phyloP scores from a whole-genome alignment of 306 rosid species.

The Pterocarpus santalinus region DNA sequence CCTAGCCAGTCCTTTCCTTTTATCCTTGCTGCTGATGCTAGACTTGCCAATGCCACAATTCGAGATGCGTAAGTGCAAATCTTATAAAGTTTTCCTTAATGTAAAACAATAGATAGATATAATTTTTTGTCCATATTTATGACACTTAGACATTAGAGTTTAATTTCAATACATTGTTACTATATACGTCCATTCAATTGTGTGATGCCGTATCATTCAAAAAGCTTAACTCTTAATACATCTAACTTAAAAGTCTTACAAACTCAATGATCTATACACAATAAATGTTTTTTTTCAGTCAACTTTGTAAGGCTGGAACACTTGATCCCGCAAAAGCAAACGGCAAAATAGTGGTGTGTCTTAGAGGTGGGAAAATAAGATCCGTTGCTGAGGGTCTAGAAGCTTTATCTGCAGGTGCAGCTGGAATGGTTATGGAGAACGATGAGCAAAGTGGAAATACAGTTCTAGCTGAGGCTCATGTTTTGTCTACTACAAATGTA shows the following conservation, averaged over 20 bases:
- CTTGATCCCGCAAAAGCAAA: constrained; percentile 37
- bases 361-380: constrained; percentile 56
- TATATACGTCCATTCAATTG: too few species aligned
- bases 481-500: constrained; percentile 45
- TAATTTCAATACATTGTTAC: too few species aligned
- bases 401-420: constrained; percentile 57
- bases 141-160: too few species aligned
- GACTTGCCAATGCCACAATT: constrained; percentile 32
- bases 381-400: constrained; percentile 43
- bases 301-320: constrained; percentile 34
- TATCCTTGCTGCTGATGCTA: constrained; percentile 55
- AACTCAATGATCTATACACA: neutral
- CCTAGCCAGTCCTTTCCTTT: constrained; percentile 52
- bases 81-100: neutral
- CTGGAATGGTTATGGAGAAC: constrained; percentile 60
- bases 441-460: constrained; percentile 37
- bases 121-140: too few species aligned
- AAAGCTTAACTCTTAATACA: too few species aligned
- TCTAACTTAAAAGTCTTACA: neutral
- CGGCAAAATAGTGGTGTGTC: constrained; percentile 46
- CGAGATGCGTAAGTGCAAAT: constrained; percentile 55
- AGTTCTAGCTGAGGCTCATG: constrained; percentile 56
- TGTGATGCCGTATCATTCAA: too few species aligned
- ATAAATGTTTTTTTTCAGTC: constrained; percentile 38
- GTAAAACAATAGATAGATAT: neutral